Evolutionary conservation across 2,329 filamentous ascomycete species (phyloP).

Genomic region (Lachnellula occidentalis): DNA sequence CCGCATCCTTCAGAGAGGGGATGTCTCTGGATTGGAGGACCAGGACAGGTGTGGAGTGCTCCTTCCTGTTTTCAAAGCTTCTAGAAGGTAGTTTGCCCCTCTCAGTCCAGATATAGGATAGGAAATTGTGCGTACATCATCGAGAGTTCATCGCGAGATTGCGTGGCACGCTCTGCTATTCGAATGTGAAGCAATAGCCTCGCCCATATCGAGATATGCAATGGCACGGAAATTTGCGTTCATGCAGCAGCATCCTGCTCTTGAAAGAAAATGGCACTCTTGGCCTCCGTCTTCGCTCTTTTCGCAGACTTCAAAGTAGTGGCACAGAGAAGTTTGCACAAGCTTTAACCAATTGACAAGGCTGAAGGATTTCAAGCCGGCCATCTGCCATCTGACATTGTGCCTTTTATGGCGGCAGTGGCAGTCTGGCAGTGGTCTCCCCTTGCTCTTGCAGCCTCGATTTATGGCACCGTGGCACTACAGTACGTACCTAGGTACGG

Average conservation of each 20-base stretch:
- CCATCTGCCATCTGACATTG: neutral
- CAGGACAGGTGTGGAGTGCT: neutral
- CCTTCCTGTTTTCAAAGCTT: neutral
- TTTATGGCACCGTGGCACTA: neutral
- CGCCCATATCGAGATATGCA: neutral
- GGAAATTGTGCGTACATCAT: neutral
- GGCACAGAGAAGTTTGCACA: slow-evolving; percentile 20
- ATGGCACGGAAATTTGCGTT: neutral
- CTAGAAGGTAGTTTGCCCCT: neutral
- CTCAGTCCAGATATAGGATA: neutral
- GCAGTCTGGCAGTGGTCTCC: neutral
- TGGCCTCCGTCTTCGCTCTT: no score
- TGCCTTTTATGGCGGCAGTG: neutral
- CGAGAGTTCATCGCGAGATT: neutral
- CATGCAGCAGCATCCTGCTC: neutral
- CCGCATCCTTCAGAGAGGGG: neutral
- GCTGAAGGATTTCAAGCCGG: slow-evolving; percentile 1
- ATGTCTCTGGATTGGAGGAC: neutral
- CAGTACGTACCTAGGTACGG: no score
- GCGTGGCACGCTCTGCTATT: neutral
- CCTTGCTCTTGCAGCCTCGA: neutral
- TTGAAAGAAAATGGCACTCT: neutral
- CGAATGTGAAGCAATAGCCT: neutral
- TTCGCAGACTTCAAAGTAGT: neutral
- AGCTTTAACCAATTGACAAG: neutral